These are phyloP conservation scores for Nitzschia sp. DNA, from an alignment of 108 stramenopile genomes.

Conservation along the genomic window DNA sequence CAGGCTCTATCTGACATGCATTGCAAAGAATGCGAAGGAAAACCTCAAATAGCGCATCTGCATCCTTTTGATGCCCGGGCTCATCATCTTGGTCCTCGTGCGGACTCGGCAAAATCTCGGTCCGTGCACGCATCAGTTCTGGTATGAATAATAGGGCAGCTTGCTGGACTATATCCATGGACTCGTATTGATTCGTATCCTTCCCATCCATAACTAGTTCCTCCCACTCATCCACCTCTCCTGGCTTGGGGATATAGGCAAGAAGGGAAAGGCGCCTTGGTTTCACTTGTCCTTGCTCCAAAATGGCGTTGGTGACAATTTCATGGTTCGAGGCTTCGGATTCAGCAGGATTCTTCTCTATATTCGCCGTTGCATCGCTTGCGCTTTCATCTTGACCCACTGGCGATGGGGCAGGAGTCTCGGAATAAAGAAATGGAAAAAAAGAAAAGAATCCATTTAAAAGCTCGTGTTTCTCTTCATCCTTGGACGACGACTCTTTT, in stretches of 20 bases:
- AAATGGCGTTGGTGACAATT: neutral
- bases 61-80: neutral
- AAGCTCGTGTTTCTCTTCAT: neutral
- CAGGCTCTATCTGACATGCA: neutral
- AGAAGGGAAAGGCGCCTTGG: neutral
- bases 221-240: neutral
- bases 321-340: neutral
- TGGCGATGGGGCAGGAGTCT: no score
- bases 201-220: neutral
- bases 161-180: conserved; percentile 2
- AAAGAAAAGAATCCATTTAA: neutral
- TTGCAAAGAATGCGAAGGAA: neutral
- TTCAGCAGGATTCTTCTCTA: neutral
- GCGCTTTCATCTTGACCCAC: neutral
- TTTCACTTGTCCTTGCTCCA: neutral
- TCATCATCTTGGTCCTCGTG: neutral
- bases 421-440: neutral
- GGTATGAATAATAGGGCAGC: neutral
- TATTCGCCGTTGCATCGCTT: neutral
- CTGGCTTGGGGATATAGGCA: neutral
- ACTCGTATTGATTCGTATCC: neutral
- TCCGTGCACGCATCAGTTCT: neutral
- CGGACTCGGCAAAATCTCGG: neutral
- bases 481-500: neutral
- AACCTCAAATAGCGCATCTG: neutral